Evolutionary conservation across 176 grass and related monocot genomes (phyloP), one percentile per base, ranked within the genome.

Genomic region (Bromus sterilis): DNA sequence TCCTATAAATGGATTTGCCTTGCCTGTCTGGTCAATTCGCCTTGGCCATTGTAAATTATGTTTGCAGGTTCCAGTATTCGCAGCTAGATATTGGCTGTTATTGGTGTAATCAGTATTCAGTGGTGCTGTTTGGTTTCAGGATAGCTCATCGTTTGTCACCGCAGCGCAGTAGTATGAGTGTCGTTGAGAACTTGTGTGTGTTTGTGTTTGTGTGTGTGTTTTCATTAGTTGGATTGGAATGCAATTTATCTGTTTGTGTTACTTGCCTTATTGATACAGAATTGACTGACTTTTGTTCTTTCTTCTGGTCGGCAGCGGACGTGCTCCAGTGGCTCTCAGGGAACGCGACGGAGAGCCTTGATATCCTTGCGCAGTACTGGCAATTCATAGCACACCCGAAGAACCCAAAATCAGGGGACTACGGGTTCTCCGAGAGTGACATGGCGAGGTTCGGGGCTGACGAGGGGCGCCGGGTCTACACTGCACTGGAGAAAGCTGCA

Each of bases 361-460:
- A 95, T 26, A 77, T 98, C 26, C 87, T 94, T 42, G 95, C 83
- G 34, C 95, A 98, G 56, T 95, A 98, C 32, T 95, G 95, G 95
- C 92, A 98, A 62, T 59, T 98, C 33, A 25, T 93, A 78, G 78
- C 95, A 24, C 76, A 89, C 23, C 92, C 88, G 0, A 67, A 82
- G 30, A 88, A 98, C 63, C 88, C 92, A 0, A 87, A 86, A 42
- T 93, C 95, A 1, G 95, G 92, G 12, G 95, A 98, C 40, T 95
- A 91, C 2, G 95, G 95, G 5, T 98, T 82, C 56, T 95, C 95
- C 0, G 76, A 87, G 2, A 89, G 73, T 56, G 90, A 98, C 20
- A 98, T 98, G 95, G 56, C 18, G 46, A 84, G 74, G 46, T 98
- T 98, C n/a, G 95, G 95, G 14, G 86, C 95, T 11, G 66, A 41